These are phyloP conservation scores for Lactifluus subvellereus DNA, from an alignment of 768 basidiomycete genomes.

Conservation along the genomic window DNA sequence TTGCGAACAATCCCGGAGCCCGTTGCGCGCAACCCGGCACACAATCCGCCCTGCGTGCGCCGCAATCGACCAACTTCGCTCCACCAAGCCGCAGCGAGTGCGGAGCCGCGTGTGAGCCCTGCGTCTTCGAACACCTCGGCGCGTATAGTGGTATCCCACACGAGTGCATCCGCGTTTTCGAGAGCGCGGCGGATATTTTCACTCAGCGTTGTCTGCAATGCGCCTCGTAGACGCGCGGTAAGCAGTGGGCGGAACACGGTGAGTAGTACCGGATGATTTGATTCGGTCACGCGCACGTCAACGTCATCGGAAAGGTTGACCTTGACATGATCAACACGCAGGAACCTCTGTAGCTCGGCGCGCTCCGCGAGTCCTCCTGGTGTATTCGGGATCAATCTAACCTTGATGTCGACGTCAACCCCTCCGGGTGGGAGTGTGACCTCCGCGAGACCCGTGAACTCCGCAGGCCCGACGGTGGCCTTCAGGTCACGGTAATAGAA, in stretches of 20 bases:
- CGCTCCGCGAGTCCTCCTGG: constrained; percentile 41
- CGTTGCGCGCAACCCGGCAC: constrained; percentile 48
- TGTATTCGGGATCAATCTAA: constrained; percentile 55
- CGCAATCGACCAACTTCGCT: constrained; percentile 60
- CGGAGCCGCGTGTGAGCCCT: constrained; percentile 45
- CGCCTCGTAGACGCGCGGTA: constrained; percentile 49
- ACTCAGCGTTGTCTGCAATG: constrained; percentile 51
- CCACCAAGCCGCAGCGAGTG: constrained; percentile 58
- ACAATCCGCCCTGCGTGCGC: constrained; percentile 33
- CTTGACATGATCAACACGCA: constrained; percentile 49
- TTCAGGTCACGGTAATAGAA: constrained; percentile 69
- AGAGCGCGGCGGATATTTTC: constrained; percentile 48
- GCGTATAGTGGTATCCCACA: constrained; percentile 53
- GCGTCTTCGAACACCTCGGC: constrained; percentile 61
- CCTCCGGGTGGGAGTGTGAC: constrained; percentile 61
- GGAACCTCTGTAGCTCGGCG: constrained; percentile 42
- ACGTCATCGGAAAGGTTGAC: constrained; percentile 55
- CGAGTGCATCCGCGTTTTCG: constrained; percentile 49
- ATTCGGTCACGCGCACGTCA: constrained; percentile 48
- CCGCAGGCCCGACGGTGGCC: constrained; percentile 45
- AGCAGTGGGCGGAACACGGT: constrained; percentile 61
- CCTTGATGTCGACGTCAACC: constrained; percentile 60
- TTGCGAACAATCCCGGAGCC: constrained; percentile 55
- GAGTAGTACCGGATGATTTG: constrained; percentile 58
- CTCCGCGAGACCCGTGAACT: constrained; percentile 57